phyloP scores from a whole-genome alignment of 148 eudicot species.

The Spergularia bocconei region DNA sequence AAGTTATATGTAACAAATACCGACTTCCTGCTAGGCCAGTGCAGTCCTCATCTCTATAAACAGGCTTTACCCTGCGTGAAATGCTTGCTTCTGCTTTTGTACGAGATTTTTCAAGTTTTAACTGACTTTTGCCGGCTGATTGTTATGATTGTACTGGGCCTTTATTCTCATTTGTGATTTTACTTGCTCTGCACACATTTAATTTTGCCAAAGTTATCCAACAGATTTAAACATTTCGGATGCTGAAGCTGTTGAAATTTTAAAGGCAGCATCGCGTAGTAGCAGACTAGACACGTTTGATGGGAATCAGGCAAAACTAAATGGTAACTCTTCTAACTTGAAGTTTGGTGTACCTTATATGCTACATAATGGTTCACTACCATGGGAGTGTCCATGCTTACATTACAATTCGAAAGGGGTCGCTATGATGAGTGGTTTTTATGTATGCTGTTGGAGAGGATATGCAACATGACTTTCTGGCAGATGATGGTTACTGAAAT shows the following conservation, averaged over 20 bases:
- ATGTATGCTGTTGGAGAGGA: neutral
- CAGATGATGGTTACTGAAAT: too few species aligned
- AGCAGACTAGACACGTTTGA: slow-evolving; percentile 37
- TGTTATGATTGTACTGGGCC: neutral
- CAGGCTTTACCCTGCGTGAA: neutral
- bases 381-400: neutral
- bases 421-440: neutral
- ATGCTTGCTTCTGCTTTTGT: neutral
- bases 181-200: neutral
- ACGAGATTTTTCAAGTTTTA: neutral
- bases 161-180: neutral
- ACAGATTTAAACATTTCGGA: slow-evolving; percentile 69
- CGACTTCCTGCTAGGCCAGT: neutral
- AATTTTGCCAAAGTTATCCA: neutral
- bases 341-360: neutral
- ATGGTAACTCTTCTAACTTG: slow-evolving; percentile 37
- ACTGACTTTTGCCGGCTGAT: neutral
- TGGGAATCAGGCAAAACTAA: slow-evolving; percentile 40
- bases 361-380: neutral
- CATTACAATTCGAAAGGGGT: neutral
- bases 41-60: neutral
- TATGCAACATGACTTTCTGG: too few species aligned
- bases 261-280: slow-evolving; percentile 61
- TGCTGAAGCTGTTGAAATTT: slow-evolving; percentile 63
- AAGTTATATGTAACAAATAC: neutral